Evolutionary conservation across 495 filamentous ascomycete species (phyloP), one percentile per base, ranked within the genome.

Genomic region (Coniosporium apollinis): DNA sequence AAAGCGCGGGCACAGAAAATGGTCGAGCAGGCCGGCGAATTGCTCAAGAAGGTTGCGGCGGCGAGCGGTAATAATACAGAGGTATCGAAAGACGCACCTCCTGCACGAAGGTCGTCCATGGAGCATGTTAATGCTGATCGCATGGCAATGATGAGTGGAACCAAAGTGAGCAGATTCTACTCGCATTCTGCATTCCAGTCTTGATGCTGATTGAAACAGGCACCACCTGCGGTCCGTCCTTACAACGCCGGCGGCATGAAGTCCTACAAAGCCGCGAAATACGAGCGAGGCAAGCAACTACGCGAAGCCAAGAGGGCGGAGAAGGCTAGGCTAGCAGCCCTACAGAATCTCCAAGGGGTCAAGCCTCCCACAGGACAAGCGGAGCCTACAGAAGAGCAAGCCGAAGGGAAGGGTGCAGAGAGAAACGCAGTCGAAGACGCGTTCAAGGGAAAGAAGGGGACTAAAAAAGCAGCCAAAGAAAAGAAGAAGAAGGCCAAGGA

Each of bases 301-400:
- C 38, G 43, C 18, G 34, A 39, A 15, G 25, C 37, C 31, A 38
- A 42, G 19, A 30, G 34, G 8, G 37, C 33, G 18, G 33, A 34
- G 16, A 45, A 42, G 25, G 38, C 38, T 2, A 26, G 24, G 13
- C 24, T 26, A 26, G 9, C 13, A 13, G 24, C 24, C 13, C 13
- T 26, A 13, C 9, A 26, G 2, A 26, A 8, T 2, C 9, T n/a
- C n/a, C n/a, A n/a, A n/a, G n/a, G n/a, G n/a, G n/a, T n/a, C n/a
- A n/a, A n/a, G n/a, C n/a, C n/a, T n/a, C n/a, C n/a, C n/a, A n/a
- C n/a, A n/a, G n/a, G n/a, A n/a, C n/a, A n/a, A n/a, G n/a, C n/a
- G 18, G 36, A 39, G 16, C 7, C 28, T 21, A 26, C 37, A 19
- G 15, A 29, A 8, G 32, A 42, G 16, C 16, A 22, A 34, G 4